These are phyloP conservation scores for Cystobasidium onofrii DNA, from an alignment of 768 basidiomycete genomes.

Conservation along the genomic window DNA sequence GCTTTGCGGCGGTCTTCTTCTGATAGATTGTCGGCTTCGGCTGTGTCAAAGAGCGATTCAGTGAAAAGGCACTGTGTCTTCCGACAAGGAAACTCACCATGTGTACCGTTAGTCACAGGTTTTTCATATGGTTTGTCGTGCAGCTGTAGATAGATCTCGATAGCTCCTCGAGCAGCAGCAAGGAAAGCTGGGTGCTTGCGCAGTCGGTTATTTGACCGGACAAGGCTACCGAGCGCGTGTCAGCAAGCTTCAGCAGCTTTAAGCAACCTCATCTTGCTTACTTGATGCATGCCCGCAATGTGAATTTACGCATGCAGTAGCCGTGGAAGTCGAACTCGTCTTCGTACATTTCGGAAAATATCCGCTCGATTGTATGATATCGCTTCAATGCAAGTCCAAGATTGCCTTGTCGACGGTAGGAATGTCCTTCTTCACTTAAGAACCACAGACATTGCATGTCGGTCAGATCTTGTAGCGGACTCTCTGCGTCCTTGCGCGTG, in stretches of 20 bases:
- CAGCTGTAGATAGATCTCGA: constrained; percentile 64
- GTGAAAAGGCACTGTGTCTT: too few species aligned
- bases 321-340: constrained; percentile 98
- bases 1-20: constrained; percentile 55
- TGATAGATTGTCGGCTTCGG: constrained; percentile 65
- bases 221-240: not conserved
- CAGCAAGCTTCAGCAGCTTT: constrained; percentile 64
- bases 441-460: constrained; percentile 94
- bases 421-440: constrained; percentile 69
- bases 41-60: not conserved
- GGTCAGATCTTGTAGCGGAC: constrained; percentile 69
- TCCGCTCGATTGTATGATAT: constrained; percentile 65
- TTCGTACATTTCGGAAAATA: constrained; percentile 69
- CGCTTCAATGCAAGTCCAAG: constrained; percentile 73
- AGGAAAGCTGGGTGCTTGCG: constrained; percentile 26
- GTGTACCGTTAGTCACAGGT: constrained; percentile 27
- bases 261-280: constrained; percentile 63
- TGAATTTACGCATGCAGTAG: constrained; percentile 82
- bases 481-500: constrained; percentile 84
- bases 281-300: constrained; percentile 75
- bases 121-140: constrained; percentile 52
- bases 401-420: constrained; percentile 59
- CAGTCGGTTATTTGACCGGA: constrained; percentile 31
- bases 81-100: not conserved
- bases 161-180: not conserved